These are phyloP conservation scores for Neospora caninum DNA, from an alignment of 169 alveolate species.

Conservation along the genomic window DNA sequence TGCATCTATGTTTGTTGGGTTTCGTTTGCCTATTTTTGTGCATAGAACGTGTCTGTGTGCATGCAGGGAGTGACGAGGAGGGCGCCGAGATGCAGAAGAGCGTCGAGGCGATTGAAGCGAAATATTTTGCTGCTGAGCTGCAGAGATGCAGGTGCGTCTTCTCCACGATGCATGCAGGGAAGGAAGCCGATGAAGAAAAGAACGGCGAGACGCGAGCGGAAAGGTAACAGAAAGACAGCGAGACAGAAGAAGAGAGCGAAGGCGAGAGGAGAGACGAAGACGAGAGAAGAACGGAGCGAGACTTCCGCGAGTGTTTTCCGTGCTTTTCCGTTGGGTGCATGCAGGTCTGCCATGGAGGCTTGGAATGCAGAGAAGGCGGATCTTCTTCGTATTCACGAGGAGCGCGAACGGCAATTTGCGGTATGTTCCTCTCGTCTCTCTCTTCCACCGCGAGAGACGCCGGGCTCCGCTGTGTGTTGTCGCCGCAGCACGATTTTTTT, in stretches of 20 bases:
- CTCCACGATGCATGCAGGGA: background rate
- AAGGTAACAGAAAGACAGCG: background rate
- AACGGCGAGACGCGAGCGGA: background rate
- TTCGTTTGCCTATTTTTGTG: background rate
- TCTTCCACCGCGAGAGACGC: too few species aligned
- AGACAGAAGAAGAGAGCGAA: background rate
- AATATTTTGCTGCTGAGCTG: background rate
- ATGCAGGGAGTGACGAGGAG: background rate
- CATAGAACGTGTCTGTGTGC: background rate
- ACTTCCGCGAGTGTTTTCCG: background rate
- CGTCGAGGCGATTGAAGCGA: background rate
- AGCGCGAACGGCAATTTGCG: background rate
- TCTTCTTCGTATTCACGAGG: background rate
- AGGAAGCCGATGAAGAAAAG: background rate
- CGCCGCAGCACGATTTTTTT: too few species aligned
- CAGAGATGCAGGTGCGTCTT: background rate
- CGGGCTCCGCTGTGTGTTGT: too few species aligned
- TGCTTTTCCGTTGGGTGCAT: background rate
- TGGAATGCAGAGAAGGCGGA: background rate
- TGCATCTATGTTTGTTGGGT: background rate
- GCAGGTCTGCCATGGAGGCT: background rate
- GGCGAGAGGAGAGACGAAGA: background rate
- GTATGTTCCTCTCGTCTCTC: background rate
- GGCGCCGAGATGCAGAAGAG: background rate
- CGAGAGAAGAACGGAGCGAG: background rate